Base-by-base conservation (phyloP, 2,329 filamentous ascomycete genomes). In the Catunica adiposa region DNA sequence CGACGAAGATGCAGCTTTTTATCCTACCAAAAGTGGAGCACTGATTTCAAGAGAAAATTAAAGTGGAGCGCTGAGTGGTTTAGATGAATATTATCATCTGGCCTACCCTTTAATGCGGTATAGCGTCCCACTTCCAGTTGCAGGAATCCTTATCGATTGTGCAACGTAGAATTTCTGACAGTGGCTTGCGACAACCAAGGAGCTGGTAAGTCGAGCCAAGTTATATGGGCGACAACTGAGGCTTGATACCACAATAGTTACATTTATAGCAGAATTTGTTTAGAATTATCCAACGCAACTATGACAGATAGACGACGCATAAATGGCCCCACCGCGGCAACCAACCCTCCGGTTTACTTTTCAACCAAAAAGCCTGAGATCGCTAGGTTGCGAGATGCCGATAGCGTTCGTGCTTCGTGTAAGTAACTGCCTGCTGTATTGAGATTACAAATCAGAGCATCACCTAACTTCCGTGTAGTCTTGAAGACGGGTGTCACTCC, bases 401-500 rank as follows among this genome's bases (percentile, higher is more conserved):
- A 86, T 70, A 79, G 83, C 61, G 78, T 92, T 60, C 79, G 90
- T 64, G 89, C 88, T 70, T 87, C 94, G 69, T 96, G 88, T 92
- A 77, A 68, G 84, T 59, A 53, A 25, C 5, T 22, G 6, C 37
- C 37, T 38, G 11, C 37, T 38, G 3, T n/a, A n/a, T n/a, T n/a
- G n/a, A n/a, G n/a, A n/a, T n/a, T 38, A 38, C 37, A 15, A n/a
- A n/a, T n/a, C n/a, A n/a, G n/a, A n/a, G n/a, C 37, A 14, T 40
- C 20, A 46, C 25, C 51, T 56, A 54, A 50, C 47, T 6, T 11
- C 26, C n/a, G 25, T 26, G 5, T 48, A 94, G 89, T 90, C 66
- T 74, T 97, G 47, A 89, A 92, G 67, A 96, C 90, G 7, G 89
- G 89, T 23, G 79, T 97, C 3, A 89, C 92, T 0, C 90, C 92